Evolutionary conservation across 345 rosid genomes (phyloP).

Genomic region (Populus nigra): DNA sequence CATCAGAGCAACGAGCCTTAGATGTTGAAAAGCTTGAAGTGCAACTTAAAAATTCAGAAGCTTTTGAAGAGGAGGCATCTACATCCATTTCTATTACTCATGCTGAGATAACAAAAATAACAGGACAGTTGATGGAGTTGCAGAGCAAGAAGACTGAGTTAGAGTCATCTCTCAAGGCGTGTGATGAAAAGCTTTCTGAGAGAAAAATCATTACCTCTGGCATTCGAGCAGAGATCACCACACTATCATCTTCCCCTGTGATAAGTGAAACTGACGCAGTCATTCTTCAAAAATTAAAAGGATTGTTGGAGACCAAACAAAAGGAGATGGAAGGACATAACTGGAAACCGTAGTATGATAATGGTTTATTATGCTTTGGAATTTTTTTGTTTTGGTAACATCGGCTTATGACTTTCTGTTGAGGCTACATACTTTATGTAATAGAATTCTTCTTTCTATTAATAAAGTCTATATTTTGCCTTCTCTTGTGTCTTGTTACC

Average conservation of each 20-base stretch:
- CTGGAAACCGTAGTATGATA: not conserved
- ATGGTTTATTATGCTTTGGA: not conserved
- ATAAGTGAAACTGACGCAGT: not conserved
- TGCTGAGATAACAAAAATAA: not conserved
- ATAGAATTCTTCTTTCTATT: too few relatives aligned
- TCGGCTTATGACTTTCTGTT: not conserved
- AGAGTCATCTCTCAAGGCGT: not conserved
- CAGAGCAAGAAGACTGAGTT: not conserved
- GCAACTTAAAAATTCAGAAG: not conserved
- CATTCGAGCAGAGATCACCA: not conserved
- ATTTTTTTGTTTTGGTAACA: not conserved
- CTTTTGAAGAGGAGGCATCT: not conserved
- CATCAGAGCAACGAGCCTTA: not conserved
- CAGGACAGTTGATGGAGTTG: not conserved
- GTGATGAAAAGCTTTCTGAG: not conserved
- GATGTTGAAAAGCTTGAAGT: not conserved
- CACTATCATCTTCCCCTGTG: not conserved
- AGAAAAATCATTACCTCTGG: not conserved
- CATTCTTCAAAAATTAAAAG: not conserved
- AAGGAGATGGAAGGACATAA: not conserved
- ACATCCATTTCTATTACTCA: not conserved
- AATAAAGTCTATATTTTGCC: not conserved
- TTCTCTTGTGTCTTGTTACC: not conserved
- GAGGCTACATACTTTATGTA: not conserved
- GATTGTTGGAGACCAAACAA: not conserved